A percentile compares a stretch with the other conserved stretches of the same genome.
These are phyloP conservation scores for Pseudogymnoascus pannorum DNA, from an alignment of 2,329 filamentous ascomycete genomes.

Conservation along the genomic window DNA sequence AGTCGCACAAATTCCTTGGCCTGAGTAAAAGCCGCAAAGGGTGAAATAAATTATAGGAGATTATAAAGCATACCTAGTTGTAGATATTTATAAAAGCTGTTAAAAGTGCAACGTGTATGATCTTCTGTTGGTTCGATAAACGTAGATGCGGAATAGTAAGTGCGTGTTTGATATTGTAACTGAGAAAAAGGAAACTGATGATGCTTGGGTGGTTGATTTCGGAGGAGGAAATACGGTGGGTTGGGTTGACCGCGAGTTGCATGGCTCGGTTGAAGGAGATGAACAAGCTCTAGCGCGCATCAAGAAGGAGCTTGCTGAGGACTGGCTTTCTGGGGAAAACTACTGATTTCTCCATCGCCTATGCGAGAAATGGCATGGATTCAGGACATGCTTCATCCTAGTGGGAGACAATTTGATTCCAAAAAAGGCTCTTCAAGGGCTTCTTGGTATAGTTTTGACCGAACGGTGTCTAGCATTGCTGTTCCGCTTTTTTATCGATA, in stretches of 20 bases:
- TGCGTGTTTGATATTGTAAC: too few species aligned
- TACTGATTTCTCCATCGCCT: background rate
- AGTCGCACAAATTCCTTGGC: too few species aligned
- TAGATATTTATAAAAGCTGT: too few species aligned
- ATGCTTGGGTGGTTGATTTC: constrained; percentile 12
- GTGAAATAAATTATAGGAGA: too few species aligned
- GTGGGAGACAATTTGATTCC: background rate
- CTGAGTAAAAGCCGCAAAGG: too few species aligned
- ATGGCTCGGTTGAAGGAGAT: constrained; percentile 10
- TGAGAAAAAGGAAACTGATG: too few species aligned
- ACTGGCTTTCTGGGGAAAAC: background rate
- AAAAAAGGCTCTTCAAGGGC: background rate
- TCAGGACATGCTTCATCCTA: background rate
- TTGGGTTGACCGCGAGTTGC: constrained; percentile 12
- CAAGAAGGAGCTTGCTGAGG: constrained; percentile 7
- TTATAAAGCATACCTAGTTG: too few species aligned
- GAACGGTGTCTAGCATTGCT: background rate
- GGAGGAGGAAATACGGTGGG: constrained; percentile 13
- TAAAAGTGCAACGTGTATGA: too few species aligned
- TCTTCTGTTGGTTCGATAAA: too few species aligned
- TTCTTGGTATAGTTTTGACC: background rate
- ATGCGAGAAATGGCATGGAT: background rate
- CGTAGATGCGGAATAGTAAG: too few species aligned
- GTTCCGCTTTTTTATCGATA: background rate
- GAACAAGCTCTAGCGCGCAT: constrained; percentile 9